Conservation (phyloP, 2,329 filamentous ascomycete species). For the Clonostachys solani region DNA sequence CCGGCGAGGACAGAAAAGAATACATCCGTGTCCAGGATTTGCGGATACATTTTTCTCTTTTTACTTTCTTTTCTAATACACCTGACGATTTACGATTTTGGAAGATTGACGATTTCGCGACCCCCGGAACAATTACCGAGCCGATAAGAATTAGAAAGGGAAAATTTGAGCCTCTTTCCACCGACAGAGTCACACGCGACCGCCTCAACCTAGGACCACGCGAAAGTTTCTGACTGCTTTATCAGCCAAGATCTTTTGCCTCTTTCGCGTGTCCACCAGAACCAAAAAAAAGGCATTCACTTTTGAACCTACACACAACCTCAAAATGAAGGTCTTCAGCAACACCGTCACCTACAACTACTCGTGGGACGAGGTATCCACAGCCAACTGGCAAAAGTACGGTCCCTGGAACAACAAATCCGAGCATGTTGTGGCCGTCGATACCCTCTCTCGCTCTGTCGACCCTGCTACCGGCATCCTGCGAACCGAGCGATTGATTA, state of each 20-base stretch:
- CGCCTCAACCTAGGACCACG: not conserved
- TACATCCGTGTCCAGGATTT: too few species aligned
- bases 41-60: too few species aligned
- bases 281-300: not conserved
- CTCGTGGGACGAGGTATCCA: slow-evolving; percentile 97
- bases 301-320: slow-evolving; percentile 7
- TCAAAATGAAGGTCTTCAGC: slow-evolving; percentile 89
- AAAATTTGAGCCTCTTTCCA: too few species aligned
- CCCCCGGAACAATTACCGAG: too few species aligned
- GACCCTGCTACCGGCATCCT: slow-evolving; percentile 54
- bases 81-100: too few species aligned
- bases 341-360: slow-evolving; percentile 90
- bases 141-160: too few species aligned
- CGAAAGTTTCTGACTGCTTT: slow-evolving; percentile 1
- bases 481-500: slow-evolving; percentile 58
- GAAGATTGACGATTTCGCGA: too few species aligned
- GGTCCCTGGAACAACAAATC: slow-evolving; percentile 98
- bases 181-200: not conserved
- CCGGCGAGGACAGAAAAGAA: too few species aligned
- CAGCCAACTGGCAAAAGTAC: slow-evolving; percentile 98
- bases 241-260: not conserved
- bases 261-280: slow-evolving; percentile 1
- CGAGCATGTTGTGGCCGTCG: slow-evolving; percentile 93
- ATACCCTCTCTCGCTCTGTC: slow-evolving; percentile 73
- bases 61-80: too few species aligned